Evolutionary conservation across 164 flowering plant genomes (phyloP), one percentile per base, ranked within the genome.

Genomic region (Tetracentron sinense): DNA sequence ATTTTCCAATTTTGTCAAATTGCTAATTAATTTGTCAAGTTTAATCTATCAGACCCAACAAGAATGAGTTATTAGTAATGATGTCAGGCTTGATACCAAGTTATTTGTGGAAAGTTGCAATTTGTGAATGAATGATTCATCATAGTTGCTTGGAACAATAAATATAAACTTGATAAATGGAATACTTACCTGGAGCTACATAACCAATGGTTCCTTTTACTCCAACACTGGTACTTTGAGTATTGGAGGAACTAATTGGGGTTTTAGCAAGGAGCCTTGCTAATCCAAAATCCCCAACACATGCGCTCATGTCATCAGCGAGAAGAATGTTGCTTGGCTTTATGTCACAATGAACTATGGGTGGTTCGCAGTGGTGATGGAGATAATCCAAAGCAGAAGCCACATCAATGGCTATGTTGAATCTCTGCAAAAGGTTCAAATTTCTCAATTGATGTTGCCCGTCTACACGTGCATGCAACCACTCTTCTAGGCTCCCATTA

Each of bases 311-410:
- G n/a, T 75, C 77, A 31, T 22, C 14, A 49, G 72, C 74, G 6
- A 78, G 73, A 62, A 77, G 78, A 56, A 77, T 55, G 48, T 77
- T 77, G 74, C 76, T 77, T 10, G 81, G 76, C 68, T 78, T 78
- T 16, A 78, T 30, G 29, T 78, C 81, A 47, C 76, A 61, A 17
- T 75, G 77, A 56, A 69, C 49, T 0, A 75, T 57, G 3, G 68
- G 30, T 7, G 44, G 7, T 15, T 64, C 42, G 30, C 71, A 72
- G 0, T 42, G 30, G 17, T 73, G 46, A 46, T 78, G 78, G 42
- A 78, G 82, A 68, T 78, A 75, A 26, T 75, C 66, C n/a, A 78
- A 7, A 5, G 79, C 79, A 52, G 26, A 17, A 22, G 75, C 77
- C 20, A 78, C 71, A 48, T 75, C 82, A 6, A 73, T 42, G 16